Percentiles rank a stretch among this genome's conserved stretches.
Conservation (phyloP, 768 basidiomycete species). For the Cystobasidium ongulense region DNA sequence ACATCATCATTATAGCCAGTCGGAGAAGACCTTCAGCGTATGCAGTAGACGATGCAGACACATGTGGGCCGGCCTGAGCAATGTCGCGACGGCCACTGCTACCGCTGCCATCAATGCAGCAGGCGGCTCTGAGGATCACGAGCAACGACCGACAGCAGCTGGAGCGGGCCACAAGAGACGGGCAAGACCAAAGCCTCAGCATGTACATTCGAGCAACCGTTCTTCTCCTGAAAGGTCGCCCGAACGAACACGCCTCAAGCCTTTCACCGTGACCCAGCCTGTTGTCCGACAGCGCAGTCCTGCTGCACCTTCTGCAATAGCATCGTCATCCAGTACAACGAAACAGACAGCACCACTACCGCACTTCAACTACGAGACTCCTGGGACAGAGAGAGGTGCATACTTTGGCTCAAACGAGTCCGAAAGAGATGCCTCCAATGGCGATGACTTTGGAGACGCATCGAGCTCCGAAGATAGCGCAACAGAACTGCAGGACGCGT, state of each 20-base stretch:
- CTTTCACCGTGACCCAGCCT: not conserved
- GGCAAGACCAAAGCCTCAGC: not conserved
- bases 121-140: not conserved
- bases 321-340: not conserved
- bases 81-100: not conserved
- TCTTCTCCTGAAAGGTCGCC: not conserved
- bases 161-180: not conserved
- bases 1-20: not conserved
- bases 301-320: not conserved
- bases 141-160: not conserved
- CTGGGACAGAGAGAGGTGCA: conserved; percentile 3
- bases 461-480: conserved; percentile 31
- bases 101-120: not conserved
- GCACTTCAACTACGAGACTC: conserved; percentile 10
- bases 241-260: not conserved
- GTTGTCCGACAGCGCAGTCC: not conserved
- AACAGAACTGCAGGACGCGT: conserved; percentile 11
- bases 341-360: not conserved
- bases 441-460: conserved; percentile 16
- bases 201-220: not conserved
- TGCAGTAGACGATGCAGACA: not conserved
- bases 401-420: conserved; percentile 29
- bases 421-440: not conserved
- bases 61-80: conserved; percentile 15
- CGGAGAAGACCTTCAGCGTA: not conserved